Percentiles rank a stretch among this genome's conserved stretches.
These are phyloP conservation scores for Brettanomyces custersianus DNA, from an alignment of 805 yeast genomes.

Conservation along the genomic window DNA sequence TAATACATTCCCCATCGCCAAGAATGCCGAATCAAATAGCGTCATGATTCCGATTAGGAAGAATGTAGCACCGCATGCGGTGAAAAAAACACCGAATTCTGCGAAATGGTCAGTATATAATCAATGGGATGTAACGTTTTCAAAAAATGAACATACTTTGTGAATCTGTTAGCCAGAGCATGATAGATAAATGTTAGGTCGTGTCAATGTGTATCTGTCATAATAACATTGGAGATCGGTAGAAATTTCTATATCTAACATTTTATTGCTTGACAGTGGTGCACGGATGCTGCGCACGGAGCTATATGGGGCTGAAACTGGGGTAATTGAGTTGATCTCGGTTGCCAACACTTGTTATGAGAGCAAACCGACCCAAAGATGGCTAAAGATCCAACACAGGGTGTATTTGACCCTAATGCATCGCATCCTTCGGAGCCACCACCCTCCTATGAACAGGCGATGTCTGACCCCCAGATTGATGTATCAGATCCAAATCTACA, in stretches of 20 bases:
- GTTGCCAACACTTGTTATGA: no score
- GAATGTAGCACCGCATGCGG: conserved; percentile 74
- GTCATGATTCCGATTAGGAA: conserved; percentile 77
- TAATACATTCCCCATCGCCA: conserved; percentile 82
- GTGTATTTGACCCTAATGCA: conserved; percentile 1
- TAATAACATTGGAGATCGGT: no score
- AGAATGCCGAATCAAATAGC: conserved; percentile 78
- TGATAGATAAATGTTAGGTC: no score
- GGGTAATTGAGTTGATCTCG: no score
- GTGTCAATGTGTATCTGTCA: no score
- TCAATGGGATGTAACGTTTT: no score
- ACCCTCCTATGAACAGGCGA: conserved; percentile 40
- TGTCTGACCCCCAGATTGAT: conserved; percentile 8
- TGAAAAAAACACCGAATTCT: conserved; percentile 91
- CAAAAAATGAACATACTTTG: conserved; percentile 70
- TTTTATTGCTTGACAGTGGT: no score
- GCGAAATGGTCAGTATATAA: conserved; percentile 4
- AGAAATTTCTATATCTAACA: no score
- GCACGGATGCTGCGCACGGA: no score
- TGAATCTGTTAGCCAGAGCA: conserved; percentile 69
- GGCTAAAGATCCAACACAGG: not conserved
- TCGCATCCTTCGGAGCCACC: conserved; percentile 23
- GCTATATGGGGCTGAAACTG: no score
- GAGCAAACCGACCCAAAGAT: no score
- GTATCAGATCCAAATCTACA: no score